Evolutionary conservation across 352 stramenopile genomes (phyloP).

Genomic region (Globisporangium lucens): DNA sequence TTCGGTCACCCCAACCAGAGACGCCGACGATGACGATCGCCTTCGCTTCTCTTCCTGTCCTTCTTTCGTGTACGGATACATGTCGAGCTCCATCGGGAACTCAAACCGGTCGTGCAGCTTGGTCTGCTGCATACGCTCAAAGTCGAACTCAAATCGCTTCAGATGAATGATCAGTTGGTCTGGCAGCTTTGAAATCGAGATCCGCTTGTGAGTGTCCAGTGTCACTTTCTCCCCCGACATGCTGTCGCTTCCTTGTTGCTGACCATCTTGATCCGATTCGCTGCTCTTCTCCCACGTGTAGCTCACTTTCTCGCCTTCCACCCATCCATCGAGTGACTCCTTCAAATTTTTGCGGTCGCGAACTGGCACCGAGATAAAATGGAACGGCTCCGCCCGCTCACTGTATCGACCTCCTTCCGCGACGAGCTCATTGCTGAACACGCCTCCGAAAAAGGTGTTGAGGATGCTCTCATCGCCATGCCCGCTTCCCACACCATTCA

Average conservation of each 20-base stretch:
- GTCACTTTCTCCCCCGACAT: constrained; percentile 66
- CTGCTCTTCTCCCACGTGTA: constrained; percentile 85
- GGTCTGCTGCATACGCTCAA: constrained; percentile 91
- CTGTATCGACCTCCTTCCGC: constrained; percentile 85
- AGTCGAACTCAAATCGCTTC: constrained; percentile 96
- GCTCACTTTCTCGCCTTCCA: constrained; percentile 88
- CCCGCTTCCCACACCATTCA: constrained; percentile 65
- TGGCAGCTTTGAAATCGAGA: constrained; percentile 87
- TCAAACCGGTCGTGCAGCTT: constrained; percentile 95
- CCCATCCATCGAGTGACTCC: constrained; percentile 84
- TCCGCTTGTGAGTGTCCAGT: constrained; percentile 87
- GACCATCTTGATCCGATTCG: constrained; percentile 23
- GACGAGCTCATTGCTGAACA: constrained; percentile 92
- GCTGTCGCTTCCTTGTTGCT: constrained; percentile 17
- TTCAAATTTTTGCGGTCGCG: constrained; percentile 84
- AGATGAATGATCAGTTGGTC: constrained; percentile 92
- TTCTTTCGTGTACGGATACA: constrained; percentile 89
- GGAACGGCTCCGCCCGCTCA: constrained; percentile 88
- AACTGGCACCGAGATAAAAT: constrained; percentile 89
- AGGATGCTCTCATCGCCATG: constrained; percentile 78
- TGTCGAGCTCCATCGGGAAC: constrained; percentile 88
- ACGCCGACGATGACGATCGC: constrained; percentile 24
- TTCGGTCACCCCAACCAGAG: not conserved
- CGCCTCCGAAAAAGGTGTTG: constrained; percentile 84
- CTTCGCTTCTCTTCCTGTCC: constrained; percentile 66